Evolutionary conservation across 73 alveolate species (phyloP).

Genomic region (Paramecium biaurelia): DNA sequence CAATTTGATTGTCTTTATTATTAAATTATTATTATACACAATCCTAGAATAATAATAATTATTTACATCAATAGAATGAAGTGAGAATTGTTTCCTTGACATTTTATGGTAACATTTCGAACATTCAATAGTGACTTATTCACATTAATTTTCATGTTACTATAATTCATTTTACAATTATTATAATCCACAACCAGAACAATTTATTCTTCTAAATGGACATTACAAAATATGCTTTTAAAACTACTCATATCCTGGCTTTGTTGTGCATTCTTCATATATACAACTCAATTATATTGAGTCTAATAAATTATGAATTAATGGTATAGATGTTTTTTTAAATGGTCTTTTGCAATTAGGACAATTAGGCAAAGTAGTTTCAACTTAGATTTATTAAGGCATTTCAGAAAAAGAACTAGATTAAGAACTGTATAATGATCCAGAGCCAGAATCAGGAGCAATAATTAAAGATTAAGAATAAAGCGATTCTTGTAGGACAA

Average conservation of each 20-base stretch:
- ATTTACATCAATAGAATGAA: neutral
- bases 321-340: conserved; percentile 43
- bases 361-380: neutral
- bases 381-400: neutral
- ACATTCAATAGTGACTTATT: neutral
- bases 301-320: conserved; percentile 27
- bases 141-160: neutral
- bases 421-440: neutral
- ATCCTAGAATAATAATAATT: neutral
- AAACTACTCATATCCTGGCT: conserved; percentile 17
- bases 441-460: conserved; percentile 26
- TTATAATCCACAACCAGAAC: conserved; percentile 14
- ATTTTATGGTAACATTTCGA: neutral
- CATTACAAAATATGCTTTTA: conserved; percentile 19
- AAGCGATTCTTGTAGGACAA: neutral
- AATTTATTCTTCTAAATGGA: conserved; percentile 30
- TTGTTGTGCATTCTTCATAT: conserved; percentile 10
- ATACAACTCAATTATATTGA: neutral
- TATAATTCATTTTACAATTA: neutral
- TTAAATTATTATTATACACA: conserved; percentile 8
- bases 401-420: neutral
- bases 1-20: conserved; percentile 1
- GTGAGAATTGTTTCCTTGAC: neutral
- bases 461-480: conserved; percentile 30
- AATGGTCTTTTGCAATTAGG: conserved; percentile 28